Conservation (phyloP, 129 eudicot genomes). For the Glebionis coronaria region DNA sequence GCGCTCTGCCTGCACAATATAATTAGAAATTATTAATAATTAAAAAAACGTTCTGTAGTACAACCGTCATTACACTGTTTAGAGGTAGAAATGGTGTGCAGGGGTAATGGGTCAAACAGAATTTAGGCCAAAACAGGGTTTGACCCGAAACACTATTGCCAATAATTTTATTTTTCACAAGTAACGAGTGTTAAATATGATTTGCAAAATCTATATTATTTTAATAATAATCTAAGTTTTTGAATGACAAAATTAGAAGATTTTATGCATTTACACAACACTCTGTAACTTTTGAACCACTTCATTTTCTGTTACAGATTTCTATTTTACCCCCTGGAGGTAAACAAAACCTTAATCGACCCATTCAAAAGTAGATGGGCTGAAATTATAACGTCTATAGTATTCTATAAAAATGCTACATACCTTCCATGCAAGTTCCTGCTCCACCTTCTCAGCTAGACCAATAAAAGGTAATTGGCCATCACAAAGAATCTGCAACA, state of each 20-base stretch:
- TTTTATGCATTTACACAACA: not conserved
- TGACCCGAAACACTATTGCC: not conserved
- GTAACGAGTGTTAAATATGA: not conserved
- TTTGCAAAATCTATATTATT: not conserved
- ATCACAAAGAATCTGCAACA: conserved; percentile 76
- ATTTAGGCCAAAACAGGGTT: not conserved
- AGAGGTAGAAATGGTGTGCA: not conserved
- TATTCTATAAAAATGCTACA: conserved; percentile 9
- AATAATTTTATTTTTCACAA: not conserved
- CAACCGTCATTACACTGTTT: not conserved
- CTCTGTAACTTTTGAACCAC: no score
- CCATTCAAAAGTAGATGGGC: not conserved
- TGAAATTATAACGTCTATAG: not conserved
- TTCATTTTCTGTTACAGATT: not conserved
- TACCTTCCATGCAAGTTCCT: conserved; percentile 97
- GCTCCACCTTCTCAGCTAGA: conserved; percentile 80
- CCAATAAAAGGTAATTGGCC: conserved; percentile 92
- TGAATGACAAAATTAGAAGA: not conserved
- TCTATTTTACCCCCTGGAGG: not conserved
- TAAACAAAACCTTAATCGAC: not conserved
- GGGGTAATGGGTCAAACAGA: not conserved
- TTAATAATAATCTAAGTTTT: not conserved
- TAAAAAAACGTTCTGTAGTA: not conserved
- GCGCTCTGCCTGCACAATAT: conserved; percentile 68
- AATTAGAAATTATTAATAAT: not conserved